phyloP scores from a whole-genome alignment of 2,329 filamentous ascomycete species.

The Ampelomyces quisqualis region DNA sequence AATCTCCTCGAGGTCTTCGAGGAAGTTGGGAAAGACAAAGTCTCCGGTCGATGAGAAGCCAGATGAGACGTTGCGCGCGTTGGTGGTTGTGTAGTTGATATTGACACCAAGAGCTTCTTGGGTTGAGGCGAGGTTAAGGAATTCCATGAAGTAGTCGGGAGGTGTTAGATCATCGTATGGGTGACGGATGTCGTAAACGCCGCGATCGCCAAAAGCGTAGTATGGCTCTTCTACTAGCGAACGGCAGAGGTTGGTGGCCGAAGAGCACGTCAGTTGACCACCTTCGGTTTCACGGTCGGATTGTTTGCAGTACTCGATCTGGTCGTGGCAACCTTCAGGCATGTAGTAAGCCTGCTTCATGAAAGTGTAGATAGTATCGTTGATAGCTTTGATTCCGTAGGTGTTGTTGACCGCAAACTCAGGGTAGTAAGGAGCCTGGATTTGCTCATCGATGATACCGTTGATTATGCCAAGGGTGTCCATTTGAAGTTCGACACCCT shows the following conservation, averaged over 20 bases:
- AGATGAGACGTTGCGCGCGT: conserved; percentile 39
- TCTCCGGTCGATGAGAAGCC: conserved; percentile 52
- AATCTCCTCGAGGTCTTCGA: conserved; percentile 52
- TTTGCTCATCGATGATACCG: conserved; percentile 55
- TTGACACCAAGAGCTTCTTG: conserved; percentile 54
- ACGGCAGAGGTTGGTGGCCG: conserved; percentile 46
- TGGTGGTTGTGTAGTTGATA: conserved; percentile 56
- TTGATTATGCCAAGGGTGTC: conserved; percentile 58
- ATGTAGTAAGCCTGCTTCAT: conserved; percentile 50
- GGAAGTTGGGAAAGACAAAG: conserved; percentile 48
- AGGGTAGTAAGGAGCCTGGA: conserved; percentile 51
- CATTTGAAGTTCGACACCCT: conserved; percentile 55
- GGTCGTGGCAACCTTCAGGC: conserved; percentile 55
- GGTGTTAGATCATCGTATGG: conserved; percentile 56
- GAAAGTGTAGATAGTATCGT: conserved; percentile 49
- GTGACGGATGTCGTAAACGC: conserved; percentile 58
- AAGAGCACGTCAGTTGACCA: conserved; percentile 39
- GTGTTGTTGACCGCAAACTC: conserved; percentile 58
- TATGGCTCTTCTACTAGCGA: conserved; percentile 50
- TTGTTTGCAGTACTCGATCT: conserved; percentile 50
- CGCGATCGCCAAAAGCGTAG: conserved; percentile 44
- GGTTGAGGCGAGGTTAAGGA: conserved; percentile 55
- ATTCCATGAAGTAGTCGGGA: conserved; percentile 52
- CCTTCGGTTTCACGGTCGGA: conserved; percentile 25
- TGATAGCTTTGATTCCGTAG: conserved; percentile 54